phyloP scores from a whole-genome alignment of 805 yeast genomes.

The Kluyveromyces siamensis region DNA sequence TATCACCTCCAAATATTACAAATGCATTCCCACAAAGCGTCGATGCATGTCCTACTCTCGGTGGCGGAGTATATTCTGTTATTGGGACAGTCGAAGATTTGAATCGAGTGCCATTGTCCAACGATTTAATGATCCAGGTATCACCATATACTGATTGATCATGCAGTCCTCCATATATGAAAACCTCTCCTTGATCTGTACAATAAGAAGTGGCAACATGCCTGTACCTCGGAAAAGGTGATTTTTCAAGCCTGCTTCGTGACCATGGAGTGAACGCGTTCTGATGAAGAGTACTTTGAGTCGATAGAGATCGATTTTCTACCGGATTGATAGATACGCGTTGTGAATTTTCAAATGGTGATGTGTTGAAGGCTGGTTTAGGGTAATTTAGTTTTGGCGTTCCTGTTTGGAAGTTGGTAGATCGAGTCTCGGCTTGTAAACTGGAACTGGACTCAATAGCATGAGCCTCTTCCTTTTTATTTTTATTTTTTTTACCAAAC shows the following conservation, averaged over 20 bases:
- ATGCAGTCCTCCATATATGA: slow-evolving; percentile 90
- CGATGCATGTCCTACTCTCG: slow-evolving; percentile 93
- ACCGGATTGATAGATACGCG: slow-evolving; percentile 8
- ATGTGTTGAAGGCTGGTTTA: not conserved
- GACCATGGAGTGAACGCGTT: slow-evolving; percentile 51
- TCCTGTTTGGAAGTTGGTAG: not conserved
- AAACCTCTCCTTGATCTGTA: slow-evolving; percentile 73
- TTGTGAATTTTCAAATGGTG: slow-evolving; percentile 6
- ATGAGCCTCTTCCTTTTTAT: slow-evolving; percentile 15
- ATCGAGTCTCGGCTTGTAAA: not conserved
- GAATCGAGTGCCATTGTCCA: slow-evolving; percentile 31
- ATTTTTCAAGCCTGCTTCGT: slow-evolving; percentile 50
- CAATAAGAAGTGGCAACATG: slow-evolving; percentile 76
- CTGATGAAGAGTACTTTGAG: slow-evolving; percentile 19
- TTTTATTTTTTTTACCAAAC: slow-evolving; percentile 42
- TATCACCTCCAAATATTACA: slow-evolving; percentile 94
- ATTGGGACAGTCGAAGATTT: slow-evolving; percentile 51
- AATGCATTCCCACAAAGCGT: slow-evolving; percentile 91
- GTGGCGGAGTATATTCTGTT: slow-evolving; percentile 78
- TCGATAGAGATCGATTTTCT: slow-evolving; percentile 26
- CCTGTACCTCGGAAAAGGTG: slow-evolving; percentile 92
- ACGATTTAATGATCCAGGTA: slow-evolving; percentile 70
- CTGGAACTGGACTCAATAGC: not conserved
- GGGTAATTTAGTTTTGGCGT: slow-evolving; percentile 7
- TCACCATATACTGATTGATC: slow-evolving; percentile 92